These are phyloP conservation scores for Proliferodiscus dingleyae DNA, from an alignment of 2,329 filamentous ascomycete species.

Conservation along the genomic window DNA sequence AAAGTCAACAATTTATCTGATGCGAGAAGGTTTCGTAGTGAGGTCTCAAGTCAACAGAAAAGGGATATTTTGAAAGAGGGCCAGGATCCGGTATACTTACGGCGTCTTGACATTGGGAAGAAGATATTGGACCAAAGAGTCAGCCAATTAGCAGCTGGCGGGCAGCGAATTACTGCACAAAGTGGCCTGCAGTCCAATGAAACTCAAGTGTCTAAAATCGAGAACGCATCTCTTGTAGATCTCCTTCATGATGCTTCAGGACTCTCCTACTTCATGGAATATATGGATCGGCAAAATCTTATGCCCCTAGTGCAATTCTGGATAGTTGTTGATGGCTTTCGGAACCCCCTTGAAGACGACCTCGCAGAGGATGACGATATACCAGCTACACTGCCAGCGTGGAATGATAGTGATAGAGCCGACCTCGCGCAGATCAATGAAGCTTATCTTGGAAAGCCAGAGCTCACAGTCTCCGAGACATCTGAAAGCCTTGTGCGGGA, in stretches of 20 bases:
- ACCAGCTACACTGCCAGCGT: constrained; percentile 58
- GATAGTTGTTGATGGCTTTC: constrained; percentile 94
- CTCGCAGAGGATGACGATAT: constrained; percentile 61
- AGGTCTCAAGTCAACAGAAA: constrained; percentile 87
- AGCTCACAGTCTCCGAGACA: constrained; percentile 70
- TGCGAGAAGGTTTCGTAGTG: constrained; percentile 84
- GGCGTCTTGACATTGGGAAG: constrained; percentile 88
- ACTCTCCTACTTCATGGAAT: constrained; percentile 98
- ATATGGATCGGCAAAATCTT: constrained; percentile 86
- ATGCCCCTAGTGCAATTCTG: constrained; percentile 96
- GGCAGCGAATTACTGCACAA: constrained; percentile 35
- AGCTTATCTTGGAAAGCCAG: constrained; percentile 76
- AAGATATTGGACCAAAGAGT: constrained; percentile 86
- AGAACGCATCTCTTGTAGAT: constrained; percentile 74
- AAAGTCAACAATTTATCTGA: constrained; percentile 90
- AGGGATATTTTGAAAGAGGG: constrained; percentile 72
- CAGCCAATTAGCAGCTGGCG: constrained; percentile 68
- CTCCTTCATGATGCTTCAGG: constrained; percentile 86
- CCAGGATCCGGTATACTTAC: constrained; percentile 80
- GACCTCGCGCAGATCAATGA: constrained; percentile 91
- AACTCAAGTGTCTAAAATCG: constrained; percentile 53
- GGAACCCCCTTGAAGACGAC: constrained; percentile 87
- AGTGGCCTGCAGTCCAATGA: constrained; percentile 26
- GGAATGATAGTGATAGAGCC: constrained; percentile 77
- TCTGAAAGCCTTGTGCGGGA: constrained; percentile 65